Percentiles rank a stretch among this genome's conserved stretches.
Evolutionary conservation across 768 basidiomycete genomes (phyloP).

Genomic region (Trametopsis cervina): DNA sequence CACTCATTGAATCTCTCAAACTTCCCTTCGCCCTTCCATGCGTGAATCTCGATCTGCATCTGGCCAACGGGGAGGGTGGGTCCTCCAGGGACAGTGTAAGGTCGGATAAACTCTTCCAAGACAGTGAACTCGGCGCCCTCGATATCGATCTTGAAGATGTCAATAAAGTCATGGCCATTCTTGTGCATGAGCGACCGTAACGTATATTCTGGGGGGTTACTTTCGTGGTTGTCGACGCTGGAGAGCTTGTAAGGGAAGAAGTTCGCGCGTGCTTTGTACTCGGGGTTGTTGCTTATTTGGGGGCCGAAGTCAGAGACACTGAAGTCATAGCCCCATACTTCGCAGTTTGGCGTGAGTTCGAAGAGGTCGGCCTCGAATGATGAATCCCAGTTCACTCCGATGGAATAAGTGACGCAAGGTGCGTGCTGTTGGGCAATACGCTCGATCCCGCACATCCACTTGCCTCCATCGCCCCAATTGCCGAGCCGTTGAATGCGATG

Average conservation of each 20-base stretch:
- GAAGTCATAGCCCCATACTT: constrained; percentile 36
- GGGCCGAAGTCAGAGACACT: constrained; percentile 36
- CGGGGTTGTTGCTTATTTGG: constrained; percentile 28
- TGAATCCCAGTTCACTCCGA: constrained; percentile 41
- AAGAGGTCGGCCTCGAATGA: constrained; percentile 43
- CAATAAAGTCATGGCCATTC: constrained; percentile 63
- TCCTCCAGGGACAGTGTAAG: constrained; percentile 34
- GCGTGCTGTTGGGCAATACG: constrained; percentile 23
- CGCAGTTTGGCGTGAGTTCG: constrained; percentile 30
- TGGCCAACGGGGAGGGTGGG: constrained; percentile 63
- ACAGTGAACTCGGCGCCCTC: constrained; percentile 61
- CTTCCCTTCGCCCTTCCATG: constrained; percentile 20
- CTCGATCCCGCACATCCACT: constrained; percentile 44
- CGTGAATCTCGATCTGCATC: constrained; percentile 61
- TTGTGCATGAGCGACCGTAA: constrained; percentile 52
- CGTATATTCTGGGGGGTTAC: constrained; percentile 46
- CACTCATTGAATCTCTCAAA: constrained; percentile 48
- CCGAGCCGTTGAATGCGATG: constrained; percentile 32
- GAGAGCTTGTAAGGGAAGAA: constrained; percentile 32
- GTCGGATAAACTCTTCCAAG: constrained; percentile 37
- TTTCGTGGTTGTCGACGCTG: constrained; percentile 32
- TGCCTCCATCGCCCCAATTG: constrained; percentile 43
- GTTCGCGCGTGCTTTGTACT: constrained; percentile 31
- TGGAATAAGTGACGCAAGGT: constrained; percentile 5
- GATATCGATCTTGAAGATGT: constrained; percentile 66